Base-by-base conservation (phyloP, 257 asterid genomes). In the Solanum chilense region DNA sequence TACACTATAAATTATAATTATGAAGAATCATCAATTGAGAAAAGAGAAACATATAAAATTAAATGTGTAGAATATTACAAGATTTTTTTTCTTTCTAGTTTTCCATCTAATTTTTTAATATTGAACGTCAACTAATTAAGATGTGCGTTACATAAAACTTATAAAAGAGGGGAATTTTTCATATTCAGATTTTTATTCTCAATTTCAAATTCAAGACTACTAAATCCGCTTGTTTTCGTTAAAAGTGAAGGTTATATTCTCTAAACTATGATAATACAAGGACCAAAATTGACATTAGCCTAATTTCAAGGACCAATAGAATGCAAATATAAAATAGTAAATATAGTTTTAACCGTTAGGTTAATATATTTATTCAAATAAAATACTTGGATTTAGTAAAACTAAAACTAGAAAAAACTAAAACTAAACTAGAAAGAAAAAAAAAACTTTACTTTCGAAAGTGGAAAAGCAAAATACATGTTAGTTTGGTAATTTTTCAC, bases 51-150 rank as follows among this genome's bases (percentile, higher is more conserved):
- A 42, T 6, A 14, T 44, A 25, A 76, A 44, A 42, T 13, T 9
- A 76, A n/a, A 76, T 11, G 3, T 74, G 58, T 23, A 41, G 23
- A 76, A n/a, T 41, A 44, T 76, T 39, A 75, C 13, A 6, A 3
- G 14, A 39, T 75, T 12, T 70, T 16, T 14, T 70, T 70, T 5
- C 7, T 8, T 14, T 6, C 1, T 12, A 14, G 8, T 29, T 29
- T 29, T 69, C 1, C 9, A 12, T 73, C 9, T 9, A 9, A 35
- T 73, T 3, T 35, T 35, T 16, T 3, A 4, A 3, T 1, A 5
- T 13, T 11, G 4, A 0, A 20, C 1, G 0, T 12, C 3, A 5
- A 73, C 2, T 35, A 35, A 35, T 73, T 0, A 0, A 18, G 5
- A 35, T 35, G 37, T 14, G 2, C 2, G 1, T 2, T 6, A 18